Evolutionary conservation across 2,329 filamentous ascomycete genomes (phyloP).

Genomic region (Alternaria sp.): DNA sequence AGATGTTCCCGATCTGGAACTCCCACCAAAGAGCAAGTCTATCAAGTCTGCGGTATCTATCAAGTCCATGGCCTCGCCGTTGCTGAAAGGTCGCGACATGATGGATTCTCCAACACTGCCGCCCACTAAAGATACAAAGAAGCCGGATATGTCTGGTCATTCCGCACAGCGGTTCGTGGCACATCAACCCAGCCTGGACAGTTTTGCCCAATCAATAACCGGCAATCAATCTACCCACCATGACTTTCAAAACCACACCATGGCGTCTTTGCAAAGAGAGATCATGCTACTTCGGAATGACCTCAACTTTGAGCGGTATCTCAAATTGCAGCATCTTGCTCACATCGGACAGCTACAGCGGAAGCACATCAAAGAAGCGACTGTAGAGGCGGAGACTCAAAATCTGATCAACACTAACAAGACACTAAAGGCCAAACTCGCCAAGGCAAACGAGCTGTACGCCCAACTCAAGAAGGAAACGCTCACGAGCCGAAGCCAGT

Average conservation of each 20-base stretch:
- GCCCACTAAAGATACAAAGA: constrained; percentile 49
- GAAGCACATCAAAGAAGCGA: constrained; percentile 76
- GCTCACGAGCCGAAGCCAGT: constrained; percentile 72
- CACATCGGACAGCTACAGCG: constrained; percentile 81
- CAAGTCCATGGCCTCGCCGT: constrained; percentile 53
- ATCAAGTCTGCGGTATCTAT: constrained; percentile 53
- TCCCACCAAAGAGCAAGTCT: constrained; percentile 32
- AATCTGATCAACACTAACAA: constrained; percentile 80
- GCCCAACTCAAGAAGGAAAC: constrained; percentile 74
- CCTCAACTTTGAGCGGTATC: constrained; percentile 80
- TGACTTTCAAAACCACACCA: constrained; percentile 44
- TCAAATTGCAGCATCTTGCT: constrained; percentile 82
- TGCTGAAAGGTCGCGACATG: constrained; percentile 50
- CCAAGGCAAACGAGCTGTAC: constrained; percentile 74
- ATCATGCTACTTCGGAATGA: constrained; percentile 80
- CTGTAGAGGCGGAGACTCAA: constrained; percentile 81
- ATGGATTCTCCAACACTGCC: constrained; percentile 70
- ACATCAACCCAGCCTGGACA: constrained; percentile 43
- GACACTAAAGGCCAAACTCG: constrained; percentile 72
- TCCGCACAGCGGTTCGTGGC: constrained; percentile 25
- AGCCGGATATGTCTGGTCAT: constrained; percentile 27
- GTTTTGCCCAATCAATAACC: constrained; percentile 38
- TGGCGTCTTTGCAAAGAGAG: constrained; percentile 68
- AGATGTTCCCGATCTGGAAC: constrained; percentile 29
- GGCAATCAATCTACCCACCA: constrained; percentile 33